phyloP scores from a whole-genome alignment of 2,329 filamentous ascomycete species.

The Aureobasidium sp. region DNA sequence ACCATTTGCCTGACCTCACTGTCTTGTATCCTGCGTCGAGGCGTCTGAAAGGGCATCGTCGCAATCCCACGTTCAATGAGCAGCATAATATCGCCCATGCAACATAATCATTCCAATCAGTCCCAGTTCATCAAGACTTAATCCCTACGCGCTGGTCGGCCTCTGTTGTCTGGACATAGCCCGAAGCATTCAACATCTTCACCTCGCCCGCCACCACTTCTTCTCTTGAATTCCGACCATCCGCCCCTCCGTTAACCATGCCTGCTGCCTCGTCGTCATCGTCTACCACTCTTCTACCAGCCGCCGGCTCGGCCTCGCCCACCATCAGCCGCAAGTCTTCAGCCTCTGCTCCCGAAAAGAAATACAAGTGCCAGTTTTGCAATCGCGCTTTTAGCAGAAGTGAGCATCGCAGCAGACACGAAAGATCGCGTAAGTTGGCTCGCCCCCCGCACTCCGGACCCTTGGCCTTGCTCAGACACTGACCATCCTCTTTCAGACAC shows the following conservation, averaged over 20 bases:
- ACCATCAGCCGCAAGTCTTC: conserved; percentile 64
- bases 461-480: background rate
- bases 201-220: conserved; percentile 12
- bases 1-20: background rate
- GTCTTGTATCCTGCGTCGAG: conserved; percentile 4
- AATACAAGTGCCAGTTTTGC: conserved; percentile 99
- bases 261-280: conserved; percentile 59
- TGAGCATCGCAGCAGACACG: conserved; percentile 93
- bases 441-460: background rate
- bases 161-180: conserved; percentile 14
- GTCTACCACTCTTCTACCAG: conserved; percentile 53
- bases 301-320: conserved; percentile 56
- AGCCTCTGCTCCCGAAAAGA: conserved; percentile 73
- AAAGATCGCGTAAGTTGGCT: conserved; percentile 83
- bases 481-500: conserved; percentile 56
- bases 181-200: conserved; percentile 17
- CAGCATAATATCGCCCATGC: conserved; percentile 17
- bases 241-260: conserved; percentile 38
- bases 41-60: conserved; percentile 11
- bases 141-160: conserved; percentile 29
- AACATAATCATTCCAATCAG: conserved; percentile 20
- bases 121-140: conserved; percentile 27
- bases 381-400: conserved; percentile 94
- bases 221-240: background rate
- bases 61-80: conserved; percentile 16